Conservation (phyloP, 805 yeast genomes). For the Spathaspora arborariae region DNA sequence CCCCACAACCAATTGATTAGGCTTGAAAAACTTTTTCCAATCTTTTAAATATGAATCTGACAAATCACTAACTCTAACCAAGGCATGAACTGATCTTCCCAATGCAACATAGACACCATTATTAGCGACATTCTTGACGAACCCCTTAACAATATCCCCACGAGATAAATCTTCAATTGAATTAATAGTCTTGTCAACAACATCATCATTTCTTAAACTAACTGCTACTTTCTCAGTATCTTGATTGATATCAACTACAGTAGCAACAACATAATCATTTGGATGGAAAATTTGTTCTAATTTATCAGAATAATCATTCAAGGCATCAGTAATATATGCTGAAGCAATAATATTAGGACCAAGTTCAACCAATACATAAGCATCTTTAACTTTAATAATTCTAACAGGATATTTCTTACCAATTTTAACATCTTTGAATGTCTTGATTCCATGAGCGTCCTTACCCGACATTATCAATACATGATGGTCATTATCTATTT, state of each 20-base stretch:
- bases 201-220: slow-evolving; percentile 53
- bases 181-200: slow-evolving; percentile 48
- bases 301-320: slow-evolving; percentile 58
- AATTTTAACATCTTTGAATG: slow-evolving; percentile 47
- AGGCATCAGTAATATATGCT: slow-evolving; percentile 72
- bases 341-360: slow-evolving; percentile 61
- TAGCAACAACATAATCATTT: slow-evolving; percentile 57
- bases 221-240: slow-evolving; percentile 55
- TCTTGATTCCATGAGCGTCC: slow-evolving; percentile 29
- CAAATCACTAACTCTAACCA: slow-evolving; percentile 76
- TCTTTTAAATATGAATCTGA: slow-evolving; percentile 80
- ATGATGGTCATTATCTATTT: slow-evolving; percentile 51
- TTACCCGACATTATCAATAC: slow-evolving; percentile 50
- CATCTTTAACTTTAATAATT: slow-evolving; percentile 54
- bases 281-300: slow-evolving; percentile 46
- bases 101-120: slow-evolving; percentile 76
- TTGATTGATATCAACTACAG: slow-evolving; percentile 45
- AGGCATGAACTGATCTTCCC: slow-evolving; percentile 67
- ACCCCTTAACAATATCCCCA: slow-evolving; percentile 80
- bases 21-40: slow-evolving; percentile 76
- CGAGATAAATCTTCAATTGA: slow-evolving; percentile 51
- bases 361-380: slow-evolving; percentile 63
- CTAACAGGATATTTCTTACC: slow-evolving; percentile 61
- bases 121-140: slow-evolving; percentile 67
- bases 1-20: slow-evolving; percentile 71